Conservation (phyloP, 805 yeast species). For the Pichia eremophila region DNA sequence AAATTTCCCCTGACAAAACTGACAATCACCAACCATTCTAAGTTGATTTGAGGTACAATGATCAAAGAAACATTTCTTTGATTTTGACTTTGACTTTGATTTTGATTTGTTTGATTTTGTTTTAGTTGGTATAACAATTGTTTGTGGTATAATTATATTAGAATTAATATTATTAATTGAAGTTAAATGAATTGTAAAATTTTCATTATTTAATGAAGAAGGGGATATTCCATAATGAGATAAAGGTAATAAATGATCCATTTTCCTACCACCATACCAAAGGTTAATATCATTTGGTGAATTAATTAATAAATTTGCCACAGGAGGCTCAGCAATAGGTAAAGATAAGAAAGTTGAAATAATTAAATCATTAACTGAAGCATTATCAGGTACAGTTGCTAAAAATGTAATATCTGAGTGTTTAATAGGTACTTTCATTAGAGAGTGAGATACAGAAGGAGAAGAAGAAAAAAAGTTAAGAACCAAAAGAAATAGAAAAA, state of each 20-base stretch:
- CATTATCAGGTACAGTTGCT: conserved; percentile 40
- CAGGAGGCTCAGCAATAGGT: conserved; percentile 12
- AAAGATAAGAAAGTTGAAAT: conserved; percentile 36
- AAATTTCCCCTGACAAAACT: conserved; percentile 73
- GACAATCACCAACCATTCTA: conserved; percentile 72
- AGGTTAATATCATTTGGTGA: conserved; percentile 16
- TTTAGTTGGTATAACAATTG: background rate
- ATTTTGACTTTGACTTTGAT: conserved; percentile 32
- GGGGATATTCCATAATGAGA: conserved; percentile 22
- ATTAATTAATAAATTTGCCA: conserved; percentile 5
- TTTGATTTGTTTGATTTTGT: conserved; percentile 9
- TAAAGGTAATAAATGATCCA: conserved; percentile 21
- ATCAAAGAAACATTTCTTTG: conserved; percentile 40
- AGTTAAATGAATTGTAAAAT: conserved; percentile 24
- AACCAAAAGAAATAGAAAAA: too few relatives aligned
- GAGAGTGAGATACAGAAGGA: background rate
- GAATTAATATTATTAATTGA: background rate
- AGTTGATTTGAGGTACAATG: conserved; percentile 57
- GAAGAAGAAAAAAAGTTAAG: background rate
- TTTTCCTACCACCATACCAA: conserved; percentile 26
- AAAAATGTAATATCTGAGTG: background rate
- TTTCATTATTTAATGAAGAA: conserved; percentile 9
- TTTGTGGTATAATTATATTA: too few relatives aligned
- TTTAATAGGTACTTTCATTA: background rate
- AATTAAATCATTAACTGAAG: conserved; percentile 43